Base-by-base conservation (phyloP, 345 rosid genomes). In the Citrus unshiu region DNA sequence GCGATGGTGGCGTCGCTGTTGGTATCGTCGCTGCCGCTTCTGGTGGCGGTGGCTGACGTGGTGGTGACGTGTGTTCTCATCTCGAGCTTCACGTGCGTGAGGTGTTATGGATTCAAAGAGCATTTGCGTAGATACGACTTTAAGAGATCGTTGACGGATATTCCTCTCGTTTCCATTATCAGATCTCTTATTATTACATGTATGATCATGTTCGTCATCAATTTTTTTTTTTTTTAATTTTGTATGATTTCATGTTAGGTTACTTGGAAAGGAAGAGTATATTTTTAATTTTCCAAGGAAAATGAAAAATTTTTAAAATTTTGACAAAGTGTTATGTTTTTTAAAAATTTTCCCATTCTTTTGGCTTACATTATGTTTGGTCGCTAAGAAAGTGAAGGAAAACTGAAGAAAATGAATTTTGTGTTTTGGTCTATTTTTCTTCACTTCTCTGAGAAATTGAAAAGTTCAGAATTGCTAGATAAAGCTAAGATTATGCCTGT, bases 1-100 rank as follows among this genome's bases (percentile, higher is more conserved):
- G 97, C 98, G 65, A 93, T 95, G 98, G 85, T 95, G 79, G 92
- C 87, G 25, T 95, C 98, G 59, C 89, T 95, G 22, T 75, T 95
- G 65, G 91, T 86, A 9, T 93, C 97, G 10, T 95, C 98, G 39
- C 81, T 95, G 78, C 98, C 97, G 72, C 81, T 95, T 63, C 89
- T 95, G 75, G 98, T 93, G 74, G 93, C 98, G 78, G 65, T 91
- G 7, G 91, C 87, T 3, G 98, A 95, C 72, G 92, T 93, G 7
- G 21, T 90, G 74, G 88, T 91, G 27, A 92, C 92, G 4, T 89
- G 83, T 81, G 85, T 89, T 32, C 78, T 95, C 84, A 73, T 95
- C 24, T 82, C 98, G 10, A 95, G 94, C 83, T 95, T 95, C 82
- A 90, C 92, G 24, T 95, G 97, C 73, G 82, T 92, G 46, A 86